phyloP scores from a whole-genome alignment of 768 basidiomycete genomes.

The Macrolepiota albuminosa region DNA sequence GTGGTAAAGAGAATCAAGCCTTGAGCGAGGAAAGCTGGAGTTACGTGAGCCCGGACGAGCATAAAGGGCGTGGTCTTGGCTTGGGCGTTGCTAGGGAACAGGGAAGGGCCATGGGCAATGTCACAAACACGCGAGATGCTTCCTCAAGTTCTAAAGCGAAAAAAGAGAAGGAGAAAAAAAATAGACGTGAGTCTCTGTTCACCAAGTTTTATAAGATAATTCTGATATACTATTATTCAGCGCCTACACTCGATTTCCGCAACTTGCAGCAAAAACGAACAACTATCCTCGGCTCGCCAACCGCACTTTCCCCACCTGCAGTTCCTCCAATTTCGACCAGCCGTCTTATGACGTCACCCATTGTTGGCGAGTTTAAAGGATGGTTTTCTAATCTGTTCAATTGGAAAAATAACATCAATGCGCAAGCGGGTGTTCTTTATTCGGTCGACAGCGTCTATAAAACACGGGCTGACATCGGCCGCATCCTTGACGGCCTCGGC shows the following conservation, averaged over 20 bases:
- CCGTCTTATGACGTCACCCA: slow-evolving; percentile 55
- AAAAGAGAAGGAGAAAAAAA: slow-evolving; percentile 49
- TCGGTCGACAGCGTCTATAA: slow-evolving; percentile 50
- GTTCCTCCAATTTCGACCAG: slow-evolving; percentile 28
- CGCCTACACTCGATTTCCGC: slow-evolving; percentile 52
- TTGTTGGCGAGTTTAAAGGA: slow-evolving; percentile 78
- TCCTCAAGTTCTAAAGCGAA: slow-evolving; percentile 26
- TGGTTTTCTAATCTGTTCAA: slow-evolving; percentile 97
- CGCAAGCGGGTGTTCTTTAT: slow-evolving; percentile 39
- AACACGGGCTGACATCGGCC: slow-evolving; percentile 61
- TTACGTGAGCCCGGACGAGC: slow-evolving; percentile 29
- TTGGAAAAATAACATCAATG: slow-evolving; percentile 65
- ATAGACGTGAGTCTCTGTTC: slow-evolving; percentile 37
- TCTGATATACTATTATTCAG: slow-evolving; percentile 25
- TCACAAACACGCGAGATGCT: slow-evolving; percentile 28
- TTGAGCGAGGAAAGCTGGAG: slow-evolving; percentile 34
- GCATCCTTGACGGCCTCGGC: slow-evolving; percentile 63
- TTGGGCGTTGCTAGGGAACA: slow-evolving; percentile 31
- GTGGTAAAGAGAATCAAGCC: slow-evolving; percentile 42
- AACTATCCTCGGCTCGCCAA: slow-evolving; percentile 45
- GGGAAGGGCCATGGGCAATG: slow-evolving; percentile 51
- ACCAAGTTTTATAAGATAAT: slow-evolving; percentile 1
- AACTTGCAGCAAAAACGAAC: slow-evolving; percentile 43
- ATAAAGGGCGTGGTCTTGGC: slow-evolving; percentile 24
- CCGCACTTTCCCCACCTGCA: slow-evolving; percentile 35